phyloP scores from a whole-genome alignment of 2,329 filamentous ascomycete genomes.

The Hymenoscyphus scutula region DNA sequence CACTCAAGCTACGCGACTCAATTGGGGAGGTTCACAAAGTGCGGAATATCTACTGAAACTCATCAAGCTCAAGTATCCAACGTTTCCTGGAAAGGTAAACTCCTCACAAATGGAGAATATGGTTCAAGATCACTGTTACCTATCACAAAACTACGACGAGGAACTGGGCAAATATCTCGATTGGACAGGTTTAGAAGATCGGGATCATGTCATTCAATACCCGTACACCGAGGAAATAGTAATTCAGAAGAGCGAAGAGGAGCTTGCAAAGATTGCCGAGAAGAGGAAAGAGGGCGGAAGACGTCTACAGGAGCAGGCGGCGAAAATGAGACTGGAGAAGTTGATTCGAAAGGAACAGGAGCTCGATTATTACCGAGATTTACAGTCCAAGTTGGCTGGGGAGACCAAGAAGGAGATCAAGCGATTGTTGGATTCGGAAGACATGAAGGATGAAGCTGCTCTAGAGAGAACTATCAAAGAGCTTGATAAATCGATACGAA shows the following conservation, averaged over 20 bases:
- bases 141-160: constrained; percentile 77
- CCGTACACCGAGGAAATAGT: constrained; percentile 90
- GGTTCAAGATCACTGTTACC: constrained; percentile 83
- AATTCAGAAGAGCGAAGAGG: constrained; percentile 89
- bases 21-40: constrained; percentile 90
- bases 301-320: constrained; percentile 89
- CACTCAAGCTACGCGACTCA: constrained; percentile 80
- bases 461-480: constrained; percentile 84
- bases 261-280: constrained; percentile 85
- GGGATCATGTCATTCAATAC: constrained; percentile 86
- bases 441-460: constrained; percentile 85
- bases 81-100: constrained; percentile 82
- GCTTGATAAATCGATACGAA: constrained; percentile 84
- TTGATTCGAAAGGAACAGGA: constrained; percentile 95
- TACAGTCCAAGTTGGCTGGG: constrained; percentile 69
- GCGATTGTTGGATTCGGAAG: constrained; percentile 81
- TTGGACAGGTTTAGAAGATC: constrained; percentile 87
- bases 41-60: constrained; percentile 91
- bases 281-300: constrained; percentile 92
- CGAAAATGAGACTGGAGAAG: constrained; percentile 95
- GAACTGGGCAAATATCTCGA: constrained; percentile 79
- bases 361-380: constrained; percentile 85
- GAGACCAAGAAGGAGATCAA: constrained; percentile 90
- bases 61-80: constrained; percentile 85
- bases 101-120: constrained; percentile 84